phyloP scores from a whole-genome alignment of 2,329 filamentous ascomycete species.

The Aspergillus sp. region DNA sequence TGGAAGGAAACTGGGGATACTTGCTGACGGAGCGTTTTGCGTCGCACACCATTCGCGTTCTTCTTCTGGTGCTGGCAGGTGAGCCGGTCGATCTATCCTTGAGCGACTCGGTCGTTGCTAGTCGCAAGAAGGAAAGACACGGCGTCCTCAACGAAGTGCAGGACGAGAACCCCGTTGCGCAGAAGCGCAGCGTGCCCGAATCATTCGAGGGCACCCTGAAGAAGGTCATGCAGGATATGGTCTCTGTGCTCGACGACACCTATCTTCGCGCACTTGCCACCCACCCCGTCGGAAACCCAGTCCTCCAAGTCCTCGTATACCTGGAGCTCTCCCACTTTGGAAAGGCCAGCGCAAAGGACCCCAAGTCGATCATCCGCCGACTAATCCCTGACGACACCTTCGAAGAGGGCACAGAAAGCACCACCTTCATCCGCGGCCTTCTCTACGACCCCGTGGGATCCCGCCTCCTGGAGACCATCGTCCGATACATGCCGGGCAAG shows the following conservation, averaged over 20 bases:
- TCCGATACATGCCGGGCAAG: conserved; percentile 79
- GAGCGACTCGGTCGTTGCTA: conserved; percentile 76
- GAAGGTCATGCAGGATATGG: conserved; percentile 78
- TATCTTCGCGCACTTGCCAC: conserved; percentile 81
- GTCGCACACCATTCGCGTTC: conserved; percentile 83
- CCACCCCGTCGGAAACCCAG: conserved; percentile 88
- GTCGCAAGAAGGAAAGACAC: conserved; percentile 88
- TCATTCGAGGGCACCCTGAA: conserved; percentile 76
- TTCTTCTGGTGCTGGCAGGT: conserved; percentile 83
- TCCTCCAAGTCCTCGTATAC: conserved; percentile 85
- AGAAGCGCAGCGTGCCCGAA: conserved; percentile 66
- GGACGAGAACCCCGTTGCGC: conserved; percentile 51
- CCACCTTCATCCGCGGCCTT: conserved; percentile 80
- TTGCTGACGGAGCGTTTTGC: conserved; percentile 86
- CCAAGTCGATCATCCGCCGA: conserved; percentile 70
- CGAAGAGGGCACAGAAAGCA: conserved; percentile 70
- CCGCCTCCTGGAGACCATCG: conserved; percentile 82
- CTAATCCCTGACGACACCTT: conserved; percentile 80
- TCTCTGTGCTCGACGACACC: conserved; percentile 72
- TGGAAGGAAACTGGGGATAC: conserved; percentile 81
- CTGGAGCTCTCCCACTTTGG: conserved; percentile 77
- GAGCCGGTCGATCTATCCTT: conserved; percentile 71
- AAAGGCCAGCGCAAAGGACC: conserved; percentile 65
- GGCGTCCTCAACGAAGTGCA: conserved; percentile 58
- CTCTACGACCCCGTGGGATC: conserved; percentile 91